A percentile compares a stretch with the other conserved stretches of the same genome.
Conservation (phyloP, 805 yeast species). For the Middelhovenomyces tepae region DNA sequence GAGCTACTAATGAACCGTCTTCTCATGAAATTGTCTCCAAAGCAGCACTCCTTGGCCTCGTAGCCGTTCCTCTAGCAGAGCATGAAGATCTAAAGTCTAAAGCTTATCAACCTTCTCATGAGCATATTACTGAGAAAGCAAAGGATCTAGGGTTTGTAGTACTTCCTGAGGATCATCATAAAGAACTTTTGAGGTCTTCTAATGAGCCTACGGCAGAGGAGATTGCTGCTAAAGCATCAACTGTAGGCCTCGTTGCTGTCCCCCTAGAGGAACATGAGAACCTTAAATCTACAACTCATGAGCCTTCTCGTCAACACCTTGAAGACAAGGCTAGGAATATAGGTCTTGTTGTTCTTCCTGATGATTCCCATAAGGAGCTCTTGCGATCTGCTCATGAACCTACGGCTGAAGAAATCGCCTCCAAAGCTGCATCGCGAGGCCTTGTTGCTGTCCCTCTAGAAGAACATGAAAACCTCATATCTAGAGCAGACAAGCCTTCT, state of each 20-base stretch:
- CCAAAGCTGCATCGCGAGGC: constrained; percentile 7
- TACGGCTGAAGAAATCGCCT: constrained; percentile 10
- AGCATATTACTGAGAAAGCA: constrained; percentile 13
- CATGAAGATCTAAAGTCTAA: constrained; percentile 19
- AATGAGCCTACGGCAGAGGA: constrained; percentile 11
- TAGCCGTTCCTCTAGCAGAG: constrained; percentile 14
- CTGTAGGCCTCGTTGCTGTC: constrained; percentile 5
- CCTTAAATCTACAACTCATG: constrained; percentile 3
- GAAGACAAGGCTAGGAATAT: no score
- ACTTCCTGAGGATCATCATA: constrained; percentile 13
- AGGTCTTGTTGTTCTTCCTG: not conserved
- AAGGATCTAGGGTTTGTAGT: constrained; percentile 19
- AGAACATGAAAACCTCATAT: constrained; percentile 12
- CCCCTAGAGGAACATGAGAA: constrained; percentile 12
- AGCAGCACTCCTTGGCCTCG: constrained; percentile 15
- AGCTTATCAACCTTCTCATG: constrained; percentile 23
- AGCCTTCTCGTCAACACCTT: no score
- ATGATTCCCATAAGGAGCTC: constrained; percentile 7
- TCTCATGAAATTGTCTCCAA: no score
- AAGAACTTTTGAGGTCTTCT: constrained; percentile 5
- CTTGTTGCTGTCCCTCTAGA: constrained; percentile 8
- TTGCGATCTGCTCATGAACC: constrained; percentile 10
- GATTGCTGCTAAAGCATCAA: constrained; percentile 17
- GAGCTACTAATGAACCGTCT: constrained; percentile 12
- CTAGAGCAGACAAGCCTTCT: constrained; percentile 13